Evolutionary conservation across 768 basidiomycete species (phyloP).

Genomic region (button mushroom (Agaricus bisporus)): DNA sequence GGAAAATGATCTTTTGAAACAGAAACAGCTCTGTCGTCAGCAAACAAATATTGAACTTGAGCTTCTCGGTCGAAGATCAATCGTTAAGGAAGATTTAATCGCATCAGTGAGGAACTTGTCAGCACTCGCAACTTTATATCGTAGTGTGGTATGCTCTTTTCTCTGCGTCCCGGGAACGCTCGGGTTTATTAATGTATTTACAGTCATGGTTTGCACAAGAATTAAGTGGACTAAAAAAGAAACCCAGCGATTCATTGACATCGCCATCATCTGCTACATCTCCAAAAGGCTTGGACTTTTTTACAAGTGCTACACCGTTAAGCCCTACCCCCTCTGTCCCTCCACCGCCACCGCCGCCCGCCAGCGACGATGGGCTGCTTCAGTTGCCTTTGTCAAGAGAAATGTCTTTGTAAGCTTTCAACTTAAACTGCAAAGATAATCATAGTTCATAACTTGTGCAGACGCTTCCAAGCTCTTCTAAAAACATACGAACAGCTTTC

Average conservation of each 20-base stretch:
- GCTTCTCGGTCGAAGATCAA: constrained; percentile 45
- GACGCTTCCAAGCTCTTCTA: constrained; percentile 87
- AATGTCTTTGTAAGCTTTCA: constrained; percentile 72
- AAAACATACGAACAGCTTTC: constrained; percentile 89
- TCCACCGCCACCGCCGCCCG: constrained; percentile 28
- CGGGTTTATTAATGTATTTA: neutral
- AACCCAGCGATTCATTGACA: constrained; percentile 41
- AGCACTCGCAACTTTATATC: constrained; percentile 73
- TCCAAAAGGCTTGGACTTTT: constrained; percentile 42
- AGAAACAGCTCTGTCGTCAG: constrained; percentile 57
- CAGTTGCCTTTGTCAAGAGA: constrained; percentile 77
- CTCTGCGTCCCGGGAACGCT: neutral
- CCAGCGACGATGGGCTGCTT: constrained; percentile 41
- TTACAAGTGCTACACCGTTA: constrained; percentile 41
- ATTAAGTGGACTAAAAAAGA: constrained; percentile 59
- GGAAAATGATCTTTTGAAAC: constrained; percentile 35
- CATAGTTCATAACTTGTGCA: constrained; percentile 20
- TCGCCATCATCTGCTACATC: constrained; percentile 51
- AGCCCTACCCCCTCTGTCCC: constrained; percentile 37
- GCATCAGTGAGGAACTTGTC: constrained; percentile 65
- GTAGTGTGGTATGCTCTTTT: constrained; percentile 66
- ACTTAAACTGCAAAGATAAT: neutral
- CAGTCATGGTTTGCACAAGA: constrained; percentile 85
- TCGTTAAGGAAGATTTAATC: constrained; percentile 64
- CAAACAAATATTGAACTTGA: constrained; percentile 78